These are phyloP conservation scores for Cladosporium sp. DNA, from an alignment of 2,329 filamentous ascomycete species.

Conservation along the genomic window DNA sequence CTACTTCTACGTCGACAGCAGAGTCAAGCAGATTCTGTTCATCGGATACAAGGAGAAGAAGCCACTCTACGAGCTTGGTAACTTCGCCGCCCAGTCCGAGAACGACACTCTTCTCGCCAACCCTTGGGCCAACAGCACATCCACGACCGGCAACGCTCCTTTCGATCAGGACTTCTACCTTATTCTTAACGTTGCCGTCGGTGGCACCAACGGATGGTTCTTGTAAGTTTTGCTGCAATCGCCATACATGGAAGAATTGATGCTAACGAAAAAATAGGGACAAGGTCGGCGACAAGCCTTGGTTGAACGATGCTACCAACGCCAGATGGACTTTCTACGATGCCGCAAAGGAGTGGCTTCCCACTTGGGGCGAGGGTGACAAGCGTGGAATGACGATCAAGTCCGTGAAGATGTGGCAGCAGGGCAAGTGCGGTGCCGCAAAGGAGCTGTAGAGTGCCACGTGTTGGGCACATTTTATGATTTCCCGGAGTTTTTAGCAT, in stretches of 20 bases:
- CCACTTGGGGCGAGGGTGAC: slow-evolving; percentile 67
- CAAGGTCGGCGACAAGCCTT: slow-evolving; percentile 65
- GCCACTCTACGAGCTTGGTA: slow-evolving; percentile 17
- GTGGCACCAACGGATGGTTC: slow-evolving; percentile 80
- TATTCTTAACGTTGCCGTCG: slow-evolving; percentile 74
- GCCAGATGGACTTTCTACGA: slow-evolving; percentile 76
- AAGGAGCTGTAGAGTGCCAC: slow-evolving; percentile 12
- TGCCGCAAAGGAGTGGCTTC: slow-evolving; percentile 63
- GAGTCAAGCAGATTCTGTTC: slow-evolving; percentile 32
- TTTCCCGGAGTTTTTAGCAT: slow-evolving; percentile 5
- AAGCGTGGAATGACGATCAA: slow-evolving; percentile 47
- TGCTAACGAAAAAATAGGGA: slow-evolving; percentile 12
- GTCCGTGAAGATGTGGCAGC: slow-evolving; percentile 70
- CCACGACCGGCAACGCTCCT: slow-evolving; percentile 64
- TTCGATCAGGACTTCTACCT: slow-evolving; percentile 78
- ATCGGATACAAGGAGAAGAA: background rate
- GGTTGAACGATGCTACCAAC: slow-evolving; percentile 68
- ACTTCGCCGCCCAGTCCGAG: slow-evolving; percentile 22
- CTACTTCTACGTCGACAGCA: slow-evolving; percentile 56
- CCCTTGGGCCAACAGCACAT: slow-evolving; percentile 59
- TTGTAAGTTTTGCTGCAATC: slow-evolving; percentile 54
- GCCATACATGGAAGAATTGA: background rate
- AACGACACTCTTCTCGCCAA: slow-evolving; percentile 68
- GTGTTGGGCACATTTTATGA: background rate
- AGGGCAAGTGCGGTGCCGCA: slow-evolving; percentile 38